Percentiles rank a stretch among this genome's conserved stretches.
phyloP scores from a whole-genome alignment of 441 rosid genomes.

The Populus hybrid region DNA sequence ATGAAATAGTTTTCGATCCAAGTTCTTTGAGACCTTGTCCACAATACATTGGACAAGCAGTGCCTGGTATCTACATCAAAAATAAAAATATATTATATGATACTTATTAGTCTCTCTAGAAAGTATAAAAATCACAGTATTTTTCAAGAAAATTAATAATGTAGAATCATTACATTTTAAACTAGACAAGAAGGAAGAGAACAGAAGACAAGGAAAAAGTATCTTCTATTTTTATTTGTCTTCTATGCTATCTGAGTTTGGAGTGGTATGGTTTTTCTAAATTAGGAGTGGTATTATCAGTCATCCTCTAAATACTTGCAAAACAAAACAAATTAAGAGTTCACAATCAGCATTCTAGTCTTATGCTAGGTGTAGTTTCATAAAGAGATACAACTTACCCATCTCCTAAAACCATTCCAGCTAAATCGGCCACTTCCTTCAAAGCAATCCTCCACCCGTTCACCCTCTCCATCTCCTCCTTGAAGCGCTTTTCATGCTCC shows the following conservation, averaged over 20 bases:
- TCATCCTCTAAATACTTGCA: background rate
- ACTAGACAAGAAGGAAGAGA: too few species aligned
- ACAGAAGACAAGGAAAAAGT: background rate
- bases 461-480: background rate
- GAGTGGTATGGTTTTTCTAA: too few species aligned
- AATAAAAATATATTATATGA: background rate
- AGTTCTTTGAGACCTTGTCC: background rate
- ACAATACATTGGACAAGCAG: conserved; percentile 6
- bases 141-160: too few species aligned
- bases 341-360: background rate
- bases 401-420: background rate
- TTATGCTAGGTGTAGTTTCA: too few species aligned
- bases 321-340: too few species aligned
- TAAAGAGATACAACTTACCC: background rate
- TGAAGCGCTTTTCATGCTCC: background rate
- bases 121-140: too few species aligned
- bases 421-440: background rate
- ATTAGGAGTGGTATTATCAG: background rate
- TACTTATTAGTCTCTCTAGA: background rate
- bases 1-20: background rate
- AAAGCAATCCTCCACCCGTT: background rate
- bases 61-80: background rate
- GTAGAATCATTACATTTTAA: too few species aligned
- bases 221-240: too few species aligned
- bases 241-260: background rate